phyloP scores from a whole-genome alignment of 2,329 filamentous ascomycete genomes.

The Onygena corvina region DNA sequence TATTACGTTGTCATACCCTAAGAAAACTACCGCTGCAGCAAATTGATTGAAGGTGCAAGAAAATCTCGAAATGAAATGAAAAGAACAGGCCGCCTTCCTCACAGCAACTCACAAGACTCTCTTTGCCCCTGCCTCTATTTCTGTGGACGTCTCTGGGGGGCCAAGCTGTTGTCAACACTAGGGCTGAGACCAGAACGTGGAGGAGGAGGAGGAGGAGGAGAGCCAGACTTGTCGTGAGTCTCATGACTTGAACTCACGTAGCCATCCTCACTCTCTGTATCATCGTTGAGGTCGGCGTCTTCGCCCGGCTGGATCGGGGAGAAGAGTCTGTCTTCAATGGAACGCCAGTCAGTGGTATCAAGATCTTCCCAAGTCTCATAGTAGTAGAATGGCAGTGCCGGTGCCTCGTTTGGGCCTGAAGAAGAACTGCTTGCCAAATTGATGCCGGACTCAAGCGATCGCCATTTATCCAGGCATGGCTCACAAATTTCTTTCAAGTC shows the following conservation, averaged over 20 bases:
- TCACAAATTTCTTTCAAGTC: conserved; percentile 15
- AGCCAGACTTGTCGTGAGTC: not conserved
- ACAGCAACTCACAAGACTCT: no score
- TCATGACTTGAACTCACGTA: not conserved
- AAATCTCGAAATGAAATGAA: no score
- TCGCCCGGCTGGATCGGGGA: not conserved
- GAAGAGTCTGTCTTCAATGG: no score
- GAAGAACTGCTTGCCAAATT: not conserved
- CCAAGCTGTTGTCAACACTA: not conserved
- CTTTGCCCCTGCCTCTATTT: no score
- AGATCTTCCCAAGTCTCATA: not conserved
- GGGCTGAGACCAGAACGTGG: not conserved
- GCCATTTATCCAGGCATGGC: conserved; percentile 16
- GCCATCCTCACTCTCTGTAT: no score
- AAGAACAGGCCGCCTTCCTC: no score
- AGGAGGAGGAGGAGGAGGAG: not conserved
- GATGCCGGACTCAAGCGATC: conserved; percentile 10
- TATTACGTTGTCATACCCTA: no score
- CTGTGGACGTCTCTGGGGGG: not conserved
- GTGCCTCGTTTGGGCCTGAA: not conserved
- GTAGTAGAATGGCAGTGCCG: conserved; percentile 9
- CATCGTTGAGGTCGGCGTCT: no score
- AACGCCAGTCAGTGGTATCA: not conserved
- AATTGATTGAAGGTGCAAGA: no score
- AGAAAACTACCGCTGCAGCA: no score